Evolutionary conservation across 306 rosid genomes (phyloP), one percentile per base, ranked within the genome.

Genomic region (Lathyrus oleraceus): DNA sequence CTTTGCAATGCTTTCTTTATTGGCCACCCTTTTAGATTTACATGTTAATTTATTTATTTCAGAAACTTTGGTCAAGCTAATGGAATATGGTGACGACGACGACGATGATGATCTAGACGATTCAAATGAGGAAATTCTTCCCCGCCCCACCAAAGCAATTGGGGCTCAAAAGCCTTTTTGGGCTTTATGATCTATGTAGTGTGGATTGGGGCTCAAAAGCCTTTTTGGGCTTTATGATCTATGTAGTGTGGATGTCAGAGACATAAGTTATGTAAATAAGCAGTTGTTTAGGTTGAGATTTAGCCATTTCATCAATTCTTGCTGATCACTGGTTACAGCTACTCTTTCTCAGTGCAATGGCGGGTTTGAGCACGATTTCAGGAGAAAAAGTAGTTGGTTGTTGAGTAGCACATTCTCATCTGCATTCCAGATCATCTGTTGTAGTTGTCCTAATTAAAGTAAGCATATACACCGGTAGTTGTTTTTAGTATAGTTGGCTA

Each of bases 21-120:
- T 70, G 49, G 23, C 48, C 27, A 63, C 47, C 54, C 40, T 74
- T 74, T 59, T 78, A 64, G 5, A 69, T 47, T 54, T 43, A 4
- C 44, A n/a, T 76, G 66, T 43, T 19, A 28, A 38, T 38, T 56
- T 61, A 70, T 56, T 45, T 72, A 21, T 76, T 69, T 79, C 97
- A 91, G 97, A 91, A 77, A 91, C 99, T 57, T 60, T 94, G 83
- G 79, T 91, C 73, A 86, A 87, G 86, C 86, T 94, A 52, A 87
- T 94, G 97, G 99, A 94, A 79, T 94, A 94, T 69, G 97, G 99
- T 25, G 99, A 91, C 7, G 98, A 93, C 23, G 98, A 91, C 23
- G 98, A 90, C 10, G 98, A 92, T 14, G 97, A 93, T 4, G 97
- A 90, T 73, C 30, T 57, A 4, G 95, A 90, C 27, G 95, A 86